These are phyloP conservation scores for Chlamydomonas eustigma DNA, from an alignment of 139 green algal genomes.

Conservation along the genomic window DNA sequence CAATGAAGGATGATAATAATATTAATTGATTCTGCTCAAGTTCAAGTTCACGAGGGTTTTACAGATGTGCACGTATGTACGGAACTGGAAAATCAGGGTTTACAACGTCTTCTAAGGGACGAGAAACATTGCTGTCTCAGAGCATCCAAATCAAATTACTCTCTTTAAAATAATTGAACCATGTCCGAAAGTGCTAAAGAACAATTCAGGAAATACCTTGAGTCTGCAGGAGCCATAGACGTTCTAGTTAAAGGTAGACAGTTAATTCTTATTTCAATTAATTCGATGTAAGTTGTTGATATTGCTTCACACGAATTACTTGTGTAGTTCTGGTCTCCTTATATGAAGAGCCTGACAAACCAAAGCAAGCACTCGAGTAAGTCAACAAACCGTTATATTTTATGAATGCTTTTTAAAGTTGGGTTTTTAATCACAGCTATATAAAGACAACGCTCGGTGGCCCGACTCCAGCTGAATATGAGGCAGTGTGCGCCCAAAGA, in stretches of 20 bases:
- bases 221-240: conserved; percentile 67
- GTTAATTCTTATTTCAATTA: neutral
- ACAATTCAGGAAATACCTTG: conserved; percentile 69
- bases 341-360: conserved; percentile 73
- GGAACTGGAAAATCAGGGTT: too few relatives aligned
- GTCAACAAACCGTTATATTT: neutral
- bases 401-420: neutral
- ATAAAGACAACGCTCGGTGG: conserved; percentile 59
- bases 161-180: too few relatives aligned
- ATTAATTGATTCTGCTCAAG: too few relatives aligned
- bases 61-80: too few relatives aligned
- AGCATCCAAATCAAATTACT: too few relatives aligned
- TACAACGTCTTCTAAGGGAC: too few relatives aligned
- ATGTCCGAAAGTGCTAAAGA: conserved; percentile 60
- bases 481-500: neutral
- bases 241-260: conserved; percentile 64
- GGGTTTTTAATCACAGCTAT: conserved; percentile 42
- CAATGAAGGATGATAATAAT: too few relatives aligned
- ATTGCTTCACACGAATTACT: too few relatives aligned
- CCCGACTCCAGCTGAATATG: conserved; percentile 39
- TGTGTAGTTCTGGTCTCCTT: conserved; percentile 63
- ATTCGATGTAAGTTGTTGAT: too few relatives aligned
- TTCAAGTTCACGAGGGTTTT: too few relatives aligned
- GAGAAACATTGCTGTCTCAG: too few relatives aligned
- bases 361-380: conserved; percentile 59